Base-by-base conservation (phyloP, 2,329 filamentous ascomycete species). In the Balansia obtecta region DNA sequence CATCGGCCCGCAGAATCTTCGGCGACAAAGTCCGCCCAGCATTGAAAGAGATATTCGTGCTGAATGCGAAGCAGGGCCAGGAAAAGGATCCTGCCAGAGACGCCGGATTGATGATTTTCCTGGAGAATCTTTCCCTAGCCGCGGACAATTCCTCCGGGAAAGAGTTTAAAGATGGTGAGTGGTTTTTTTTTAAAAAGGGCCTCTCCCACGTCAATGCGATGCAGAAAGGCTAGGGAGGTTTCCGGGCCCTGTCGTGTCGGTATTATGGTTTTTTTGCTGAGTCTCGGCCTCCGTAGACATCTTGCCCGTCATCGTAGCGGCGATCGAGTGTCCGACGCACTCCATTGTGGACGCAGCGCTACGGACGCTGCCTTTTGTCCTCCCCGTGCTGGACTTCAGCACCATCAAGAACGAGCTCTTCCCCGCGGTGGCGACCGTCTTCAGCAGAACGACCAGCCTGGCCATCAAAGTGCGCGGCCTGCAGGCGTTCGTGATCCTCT, bases 331-430 rank as follows among this genome's bases (percentile, higher is more conserved):
- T 10, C 79, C 88, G 0, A 96, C 90, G 0, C 93, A 95, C 57
- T 85, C 86, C 1, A 74, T 98, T 15, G 86, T 96, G 0, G 93
- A 97, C 67, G 85, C 86, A 4, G 84, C 89, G 2, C 73, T 98
- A 13, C 79, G 85, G 46, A 86, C 84, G 30, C 70, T 98, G 5
- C 84, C 88, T 2, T 75, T 80, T 1, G 79, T 96, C n/a, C 71
- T 97, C 5, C 88, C 89, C 0, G 81, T 93, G 2, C 80, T 98
- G 8, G 93, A 98, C 67, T 97, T 96, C 58, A 94, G 85, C 57
- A 97, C 91, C 0, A 90, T 96, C 60, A 98, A 97, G 67, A 93
- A 95, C 59, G 91, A 97, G 55, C 76, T 98, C 1, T 98, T 98
- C 65, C 93, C 93, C 0, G 83, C 95, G 1, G 86, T 98, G 55